Conservation (phyloP, 116 monocot species). For the Cymodocea nodosa region DNA sequence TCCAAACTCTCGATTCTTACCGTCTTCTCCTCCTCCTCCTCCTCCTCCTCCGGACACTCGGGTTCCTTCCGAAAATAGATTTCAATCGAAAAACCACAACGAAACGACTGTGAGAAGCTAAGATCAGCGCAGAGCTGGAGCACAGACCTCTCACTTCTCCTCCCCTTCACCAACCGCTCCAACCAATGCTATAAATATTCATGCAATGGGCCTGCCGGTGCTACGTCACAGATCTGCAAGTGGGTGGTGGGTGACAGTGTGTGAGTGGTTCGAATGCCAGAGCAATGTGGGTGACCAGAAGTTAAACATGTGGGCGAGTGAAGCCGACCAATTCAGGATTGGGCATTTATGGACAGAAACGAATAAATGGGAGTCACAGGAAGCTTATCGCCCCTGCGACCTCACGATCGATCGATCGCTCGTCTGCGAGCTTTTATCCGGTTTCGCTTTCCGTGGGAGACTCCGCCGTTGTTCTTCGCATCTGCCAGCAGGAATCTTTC, state of each 20-base stretch:
- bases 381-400: constrained; percentile 2
- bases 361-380: neutral
- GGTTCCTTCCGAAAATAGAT: too few species aligned
- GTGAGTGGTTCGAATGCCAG: neutral
- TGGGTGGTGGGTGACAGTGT: constrained; percentile 1
- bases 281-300: neutral
- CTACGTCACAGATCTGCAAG: constrained; percentile 2
- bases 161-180: neutral
- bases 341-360: neutral
- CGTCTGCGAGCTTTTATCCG: too few species aligned
- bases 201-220: neutral
- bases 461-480: neutral
- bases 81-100: too few species aligned
- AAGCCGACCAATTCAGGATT: neutral
- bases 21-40: too few species aligned
- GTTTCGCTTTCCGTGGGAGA: neutral
- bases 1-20: too few species aligned
- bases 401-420: neutral
- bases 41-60: too few species aligned
- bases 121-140: too few species aligned
- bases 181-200: neutral
- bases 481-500: neutral
- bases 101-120: too few species aligned
- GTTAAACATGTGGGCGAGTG: neutral
- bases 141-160: neutral